A percentile compares a stretch with the other conserved stretches of the same genome.
These are phyloP conservation scores for Coemansia sp. DNA, from an alignment of 192 early-diverging fungal genomes.

Conservation along the genomic window DNA sequence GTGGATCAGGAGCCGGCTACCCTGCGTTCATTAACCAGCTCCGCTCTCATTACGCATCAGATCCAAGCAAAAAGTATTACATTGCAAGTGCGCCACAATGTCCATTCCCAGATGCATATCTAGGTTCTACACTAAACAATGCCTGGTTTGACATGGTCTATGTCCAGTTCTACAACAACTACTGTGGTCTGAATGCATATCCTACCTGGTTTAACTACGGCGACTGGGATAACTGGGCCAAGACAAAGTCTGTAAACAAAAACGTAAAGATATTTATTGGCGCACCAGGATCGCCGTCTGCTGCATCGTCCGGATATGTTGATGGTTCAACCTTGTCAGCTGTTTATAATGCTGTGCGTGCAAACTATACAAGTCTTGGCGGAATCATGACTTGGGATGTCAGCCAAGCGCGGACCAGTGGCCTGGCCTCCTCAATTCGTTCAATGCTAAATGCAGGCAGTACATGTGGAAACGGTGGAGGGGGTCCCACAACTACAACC, in stretches of 20 bases:
- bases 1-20: conserved; percentile 53
- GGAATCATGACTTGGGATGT: conserved; percentile 71
- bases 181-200: conserved; percentile 58
- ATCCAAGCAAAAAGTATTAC: conserved; percentile 46
- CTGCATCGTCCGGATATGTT: conserved; percentile 58
- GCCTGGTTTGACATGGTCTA: conserved; percentile 66
- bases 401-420: conserved; percentile 37
- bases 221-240: conserved; percentile 65
- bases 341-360: conserved; percentile 44
- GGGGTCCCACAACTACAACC: conserved; percentile 19
- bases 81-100: conserved; percentile 66
- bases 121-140: conserved; percentile 57
- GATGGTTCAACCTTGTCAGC: conserved; percentile 27
- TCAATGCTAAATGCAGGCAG: conserved; percentile 27
- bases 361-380: conserved; percentile 55
- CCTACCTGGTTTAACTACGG: conserved; percentile 59
- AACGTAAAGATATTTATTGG: conserved; percentile 62
- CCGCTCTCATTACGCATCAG: conserved; percentile 52
- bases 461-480: conserved; percentile 27
- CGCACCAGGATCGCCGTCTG: conserved; percentile 58
- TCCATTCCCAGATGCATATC: conserved; percentile 60
- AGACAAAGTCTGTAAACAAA: conserved; percentile 56
- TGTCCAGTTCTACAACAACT: conserved; percentile 73
- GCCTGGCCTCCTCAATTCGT: conserved; percentile 31
- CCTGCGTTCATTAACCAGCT: conserved; percentile 51